Conservation (phyloP, 768 basidiomycete genomes). For the Termitomyces eurrhizus region DNA sequence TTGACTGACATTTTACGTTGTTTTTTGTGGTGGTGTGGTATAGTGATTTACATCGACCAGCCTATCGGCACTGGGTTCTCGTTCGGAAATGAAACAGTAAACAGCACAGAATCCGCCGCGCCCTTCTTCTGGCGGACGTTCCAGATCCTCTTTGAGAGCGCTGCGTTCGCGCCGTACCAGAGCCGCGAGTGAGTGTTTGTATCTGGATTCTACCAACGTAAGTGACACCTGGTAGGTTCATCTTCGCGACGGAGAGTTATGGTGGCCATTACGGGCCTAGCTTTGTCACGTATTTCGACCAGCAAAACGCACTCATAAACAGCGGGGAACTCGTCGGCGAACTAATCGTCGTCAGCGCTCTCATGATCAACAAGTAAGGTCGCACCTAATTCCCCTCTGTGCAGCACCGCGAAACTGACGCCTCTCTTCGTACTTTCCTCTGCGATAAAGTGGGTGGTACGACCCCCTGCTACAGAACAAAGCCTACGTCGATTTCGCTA, state of each 20-base stretch:
- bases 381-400: no score
- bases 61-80: slow-evolving; percentile 68
- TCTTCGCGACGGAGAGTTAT: slow-evolving; percentile 64
- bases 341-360: slow-evolving; percentile 48
- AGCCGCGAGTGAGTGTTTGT: slow-evolving; percentile 43
- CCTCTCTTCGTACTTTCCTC: no score
- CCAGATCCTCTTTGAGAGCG: slow-evolving; percentile 59
- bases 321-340: slow-evolving; percentile 43
- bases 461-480: slow-evolving; percentile 62
- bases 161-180: slow-evolving; percentile 45
- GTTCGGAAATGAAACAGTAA: slow-evolving; percentile 51
- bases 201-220: no score
- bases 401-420: no score
- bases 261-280: slow-evolving; percentile 66
- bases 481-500: slow-evolving; percentile 58
- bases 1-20: not conserved
- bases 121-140: slow-evolving; percentile 59
- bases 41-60: slow-evolving; percentile 71
- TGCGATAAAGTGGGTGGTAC: slow-evolving; percentile 49
- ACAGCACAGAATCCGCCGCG: slow-evolving; percentile 54
- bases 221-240: slow-evolving; percentile 32
- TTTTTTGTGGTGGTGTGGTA: no score
- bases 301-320: slow-evolving; percentile 54
- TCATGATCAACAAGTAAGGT: slow-evolving; percentile 62
- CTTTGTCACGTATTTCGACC: slow-evolving; percentile 61